A percentile compares a stretch with the other conserved stretches of the same genome.
Conservation (phyloP, 257 asterid species). For the Solanum tacnaense region DNA sequence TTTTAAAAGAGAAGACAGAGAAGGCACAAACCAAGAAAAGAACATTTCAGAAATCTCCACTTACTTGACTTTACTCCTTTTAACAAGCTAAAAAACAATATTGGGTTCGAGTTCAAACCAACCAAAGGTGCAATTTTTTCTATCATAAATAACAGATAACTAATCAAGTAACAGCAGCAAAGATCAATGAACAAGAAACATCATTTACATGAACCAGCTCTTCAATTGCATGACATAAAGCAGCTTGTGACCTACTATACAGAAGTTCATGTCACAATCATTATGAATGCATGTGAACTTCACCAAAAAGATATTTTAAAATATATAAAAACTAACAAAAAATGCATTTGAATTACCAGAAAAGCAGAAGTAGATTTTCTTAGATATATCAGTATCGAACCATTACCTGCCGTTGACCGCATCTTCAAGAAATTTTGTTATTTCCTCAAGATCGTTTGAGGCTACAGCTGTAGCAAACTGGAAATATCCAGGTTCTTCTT, state of each 20-base stretch:
- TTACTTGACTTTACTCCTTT: not conserved
- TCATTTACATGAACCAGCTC: not conserved
- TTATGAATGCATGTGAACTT: not conserved
- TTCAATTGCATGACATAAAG: not conserved
- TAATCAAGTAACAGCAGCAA: not conserved
- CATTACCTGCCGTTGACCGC: conserved; percentile 73
- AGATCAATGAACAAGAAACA: not conserved
- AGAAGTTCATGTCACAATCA: not conserved
- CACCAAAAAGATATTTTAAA: not conserved
- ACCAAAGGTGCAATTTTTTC: not conserved
- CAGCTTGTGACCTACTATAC: not conserved
- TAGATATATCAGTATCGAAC: not conserved
- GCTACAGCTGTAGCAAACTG: conserved; percentile 77
- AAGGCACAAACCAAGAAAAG: not conserved
- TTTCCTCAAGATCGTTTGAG: conserved; percentile 91
- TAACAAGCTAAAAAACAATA: not conserved
- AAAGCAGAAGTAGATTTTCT: not conserved
- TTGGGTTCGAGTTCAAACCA: not conserved
- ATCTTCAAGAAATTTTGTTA: conserved; percentile 82
- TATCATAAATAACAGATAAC: not conserved
- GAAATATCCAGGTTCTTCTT: conserved; percentile 67
- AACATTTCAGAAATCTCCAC: not conserved
- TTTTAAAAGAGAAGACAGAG: not conserved
- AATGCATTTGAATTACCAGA: not conserved
- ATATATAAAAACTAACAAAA: not conserved